Evolutionary conservation across 805 yeast species (phyloP).

Genomic region (Wickerhamomyces chambardii): DNA sequence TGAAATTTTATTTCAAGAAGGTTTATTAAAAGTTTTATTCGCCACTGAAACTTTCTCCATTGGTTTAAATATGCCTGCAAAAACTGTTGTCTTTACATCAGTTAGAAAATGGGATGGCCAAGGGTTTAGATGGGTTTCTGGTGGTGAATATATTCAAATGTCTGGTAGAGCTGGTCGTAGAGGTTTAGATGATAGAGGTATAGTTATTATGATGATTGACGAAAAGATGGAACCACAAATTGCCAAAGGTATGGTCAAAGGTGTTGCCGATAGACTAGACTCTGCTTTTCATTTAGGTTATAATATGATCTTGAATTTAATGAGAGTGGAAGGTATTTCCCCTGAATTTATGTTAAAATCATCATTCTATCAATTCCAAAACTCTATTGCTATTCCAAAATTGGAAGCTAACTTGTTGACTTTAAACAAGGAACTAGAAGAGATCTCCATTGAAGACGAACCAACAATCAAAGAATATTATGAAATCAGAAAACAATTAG

Average conservation of each 20-base stretch:
- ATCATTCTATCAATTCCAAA: conserved; percentile 94
- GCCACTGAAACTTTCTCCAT: conserved; percentile 98
- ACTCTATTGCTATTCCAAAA: conserved; percentile 81
- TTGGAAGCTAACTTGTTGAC: conserved; percentile 61
- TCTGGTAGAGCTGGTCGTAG: conserved; percentile 99
- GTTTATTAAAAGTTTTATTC: conserved; percentile 85
- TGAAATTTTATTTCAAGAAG: conserved; percentile 95
- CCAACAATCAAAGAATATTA: conserved; percentile 69
- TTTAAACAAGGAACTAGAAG: conserved; percentile 37
- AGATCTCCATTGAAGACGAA: conserved; percentile 64
- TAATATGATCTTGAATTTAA: conserved; percentile 90
- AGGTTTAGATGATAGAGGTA: conserved; percentile 98
- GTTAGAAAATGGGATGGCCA: conserved; percentile 98
- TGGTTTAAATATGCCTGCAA: conserved; percentile 99
- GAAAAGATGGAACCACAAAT: conserved; percentile 99
- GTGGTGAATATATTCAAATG: conserved; percentile 99
- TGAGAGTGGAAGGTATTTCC: conserved; percentile 97
- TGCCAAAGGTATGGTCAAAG: conserved; percentile 99
- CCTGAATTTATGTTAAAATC: conserved; percentile 95
- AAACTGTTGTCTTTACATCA: conserved; percentile 95
- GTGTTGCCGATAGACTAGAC: conserved; percentile 95
- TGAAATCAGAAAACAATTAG: conserved; percentile 68
- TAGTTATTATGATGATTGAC: conserved; percentile 98
- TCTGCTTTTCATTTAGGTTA: conserved; percentile 97
- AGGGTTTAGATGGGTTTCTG: conserved; percentile 97